Base-by-base conservation (phyloP, 345 rosid species). In the Syzygium grande region DNA sequence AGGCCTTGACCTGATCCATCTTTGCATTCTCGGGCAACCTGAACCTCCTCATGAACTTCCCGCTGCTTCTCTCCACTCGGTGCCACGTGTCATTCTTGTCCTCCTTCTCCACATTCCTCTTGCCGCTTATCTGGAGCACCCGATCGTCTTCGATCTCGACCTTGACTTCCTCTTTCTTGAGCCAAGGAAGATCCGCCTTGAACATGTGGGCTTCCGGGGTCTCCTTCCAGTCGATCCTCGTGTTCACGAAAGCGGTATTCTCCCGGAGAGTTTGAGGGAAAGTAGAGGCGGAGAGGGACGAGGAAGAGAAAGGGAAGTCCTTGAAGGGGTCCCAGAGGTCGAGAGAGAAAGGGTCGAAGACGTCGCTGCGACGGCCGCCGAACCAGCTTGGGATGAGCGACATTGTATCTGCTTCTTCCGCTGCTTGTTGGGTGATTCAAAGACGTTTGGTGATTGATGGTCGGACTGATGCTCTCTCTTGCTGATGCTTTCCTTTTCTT, bases 31-130 rank as follows among this genome's bases (percentile, higher is more conserved):
- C 90, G 1, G 90, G 89, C 54, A 89, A 49, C 84, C 90, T 43
- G 84, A 89, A 89, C 49, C 89, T 85, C 89, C 89, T 87, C 59
- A 85, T 51, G 86, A 89, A 89, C 86, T 87, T 89, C 11, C 91
- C 91, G 56, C 86, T 54, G 15, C 89, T 86, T n/a, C 91, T 85
- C 86, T 89, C 91, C 5, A 87, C 87, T 5, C 91, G 86, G 65
- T 87, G 91, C 91, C 89, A 89, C 5, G 25, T 87, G 11, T 89
- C 89, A 29, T 85, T 89, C 86, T 89, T 89, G 58, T 89, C 91
- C 58, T 89, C 91, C 77, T 87, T 52, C 89, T 87, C 91, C 19
- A 85, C 84, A 21, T 65, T 85, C 78, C 88, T 86, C 88, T 89
- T 89, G n/a, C 89, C 91, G 16, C 89, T 85, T 21, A 89, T 89